These are phyloP conservation scores for Colletotrichum godetiae DNA, from an alignment of 2,329 filamentous ascomycete species.

Conservation along the genomic window DNA sequence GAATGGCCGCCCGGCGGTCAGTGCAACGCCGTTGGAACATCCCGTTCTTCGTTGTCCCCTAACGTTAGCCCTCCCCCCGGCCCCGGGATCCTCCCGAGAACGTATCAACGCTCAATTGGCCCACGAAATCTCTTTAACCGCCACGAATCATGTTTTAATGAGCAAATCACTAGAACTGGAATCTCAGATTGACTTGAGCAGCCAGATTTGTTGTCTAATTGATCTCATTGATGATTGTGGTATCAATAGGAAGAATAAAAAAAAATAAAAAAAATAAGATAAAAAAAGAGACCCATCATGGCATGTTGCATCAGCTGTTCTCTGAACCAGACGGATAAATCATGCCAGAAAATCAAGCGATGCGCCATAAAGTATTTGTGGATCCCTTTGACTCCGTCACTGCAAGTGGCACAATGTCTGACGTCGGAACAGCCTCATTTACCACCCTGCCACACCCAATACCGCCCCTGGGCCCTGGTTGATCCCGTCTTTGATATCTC, in stretches of 20 bases:
- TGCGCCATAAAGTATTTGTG: neutral
- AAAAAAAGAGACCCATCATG: neutral
- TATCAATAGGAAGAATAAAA: neutral
- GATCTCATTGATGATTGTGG: neutral
- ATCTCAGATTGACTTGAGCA: neutral
- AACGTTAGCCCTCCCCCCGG: too few relatives aligned
- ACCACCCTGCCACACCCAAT: neutral
- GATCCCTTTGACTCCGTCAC: neutral
- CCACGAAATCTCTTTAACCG: neutral
- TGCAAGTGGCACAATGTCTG: conserved; percentile 2
- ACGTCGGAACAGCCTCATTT: conserved; percentile 28
- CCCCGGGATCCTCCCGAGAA: neutral
- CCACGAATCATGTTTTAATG: neutral
- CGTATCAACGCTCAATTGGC: neutral
- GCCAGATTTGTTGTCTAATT: neutral
- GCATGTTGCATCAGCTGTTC: conserved; percentile 32
- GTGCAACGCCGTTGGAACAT: neutral
- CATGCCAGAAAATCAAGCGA: conserved; percentile 11
- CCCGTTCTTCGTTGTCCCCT: neutral
- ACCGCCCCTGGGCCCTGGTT: neutral
- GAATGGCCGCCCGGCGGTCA: conserved; percentile 18
- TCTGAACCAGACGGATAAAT: conserved; percentile 2
- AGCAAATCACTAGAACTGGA: neutral
- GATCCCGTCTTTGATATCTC: too few relatives aligned
- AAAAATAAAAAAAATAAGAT: too few relatives aligned